Base-by-base conservation (phyloP, 1,284 basidiomycete genomes). In the Mycosarcoma mackinlayi region DNA sequence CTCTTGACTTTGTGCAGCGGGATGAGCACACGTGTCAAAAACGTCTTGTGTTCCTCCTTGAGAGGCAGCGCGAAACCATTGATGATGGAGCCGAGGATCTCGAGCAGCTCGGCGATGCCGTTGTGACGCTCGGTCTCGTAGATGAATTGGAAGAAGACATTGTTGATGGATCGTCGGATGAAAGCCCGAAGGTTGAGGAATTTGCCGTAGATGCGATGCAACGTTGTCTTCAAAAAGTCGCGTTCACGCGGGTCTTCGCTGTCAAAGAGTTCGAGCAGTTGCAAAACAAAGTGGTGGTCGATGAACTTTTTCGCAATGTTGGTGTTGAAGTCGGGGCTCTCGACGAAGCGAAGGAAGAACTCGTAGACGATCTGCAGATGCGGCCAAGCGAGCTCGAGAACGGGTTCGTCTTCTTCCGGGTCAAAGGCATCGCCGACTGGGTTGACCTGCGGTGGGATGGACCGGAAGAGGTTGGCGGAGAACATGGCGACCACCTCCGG, bases 341-440 rank as follows among this genome's bases (percentile, higher is more conserved):
- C 96, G 63, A 99, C 92, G 81, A 99, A 98, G 54, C 96, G 92
- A 33, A 99, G 89, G 89, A 99, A 99, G 85, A 99, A 98, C 84
- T 99, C 96, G 85, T 99, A 99, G 50, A 99, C 96, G 74, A 99
- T 95, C 85, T 99, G 95, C 55, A 99, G 88, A 84, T 99, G 96
- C 27, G 96, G 96, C 96, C 96, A 99, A 16, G 96, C 96, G 53
- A 98, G 90, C 83, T 99, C 96, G 66, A 98, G 88, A 4, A 98
- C 95, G 7, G 96, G 96, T 78, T 99, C 96, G 79, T 99, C 96
- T 85, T 99, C 96, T 85, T 99, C 96, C 13, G 96, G 96, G 83
- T 99, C 96, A 81, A 97, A 99, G 1, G 94, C 95, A 82, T 98
- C 96, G 55, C 95, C 96, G 18, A 90, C 91, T 3, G 96, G 95